A percentile compares a stretch with the other conserved stretches of the same genome.
Conservation (phyloP, 495 filamentous ascomycete species). For the Cenococcum geophilum region DNA sequence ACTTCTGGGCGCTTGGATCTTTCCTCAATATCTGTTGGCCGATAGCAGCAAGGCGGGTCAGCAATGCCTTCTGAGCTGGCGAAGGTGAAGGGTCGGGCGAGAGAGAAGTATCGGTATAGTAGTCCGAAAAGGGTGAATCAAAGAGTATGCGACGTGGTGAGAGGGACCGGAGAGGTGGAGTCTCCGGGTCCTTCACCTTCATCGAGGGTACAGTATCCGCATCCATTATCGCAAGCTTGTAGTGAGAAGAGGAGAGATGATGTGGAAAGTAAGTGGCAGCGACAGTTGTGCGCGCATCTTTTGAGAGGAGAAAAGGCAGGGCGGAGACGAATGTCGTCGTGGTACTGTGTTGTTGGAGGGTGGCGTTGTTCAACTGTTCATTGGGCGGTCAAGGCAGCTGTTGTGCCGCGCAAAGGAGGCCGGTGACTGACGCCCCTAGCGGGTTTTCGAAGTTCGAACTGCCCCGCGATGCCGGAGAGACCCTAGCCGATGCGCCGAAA, state of each 20-base stretch:
- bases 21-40: slow-evolving; percentile 12
- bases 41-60: slow-evolving; percentile 18
- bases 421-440: neutral
- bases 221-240: slow-evolving; percentile 1
- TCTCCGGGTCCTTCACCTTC: neutral
- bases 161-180: neutral
- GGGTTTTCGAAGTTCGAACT: neutral
- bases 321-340: neutral
- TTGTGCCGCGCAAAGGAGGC: neutral
- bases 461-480: neutral
- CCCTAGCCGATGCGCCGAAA: neutral
- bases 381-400: neutral
- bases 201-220: slow-evolving; percentile 1
- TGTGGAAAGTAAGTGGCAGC: neutral
- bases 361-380: neutral
- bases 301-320: neutral
- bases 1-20: neutral
- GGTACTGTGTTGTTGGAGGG: neutral
- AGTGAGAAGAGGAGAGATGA: neutral
- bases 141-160: neutral
- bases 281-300: neutral
- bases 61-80: slow-evolving; percentile 8
- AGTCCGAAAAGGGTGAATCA: slow-evolving; percentile 36
- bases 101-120: slow-evolving; percentile 30
- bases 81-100: neutral